Percentiles rank a stretch among this genome's conserved stretches.
phyloP scores from a whole-genome alignment of 2,329 filamentous ascomycete species.

The Whalleya microplaca region DNA sequence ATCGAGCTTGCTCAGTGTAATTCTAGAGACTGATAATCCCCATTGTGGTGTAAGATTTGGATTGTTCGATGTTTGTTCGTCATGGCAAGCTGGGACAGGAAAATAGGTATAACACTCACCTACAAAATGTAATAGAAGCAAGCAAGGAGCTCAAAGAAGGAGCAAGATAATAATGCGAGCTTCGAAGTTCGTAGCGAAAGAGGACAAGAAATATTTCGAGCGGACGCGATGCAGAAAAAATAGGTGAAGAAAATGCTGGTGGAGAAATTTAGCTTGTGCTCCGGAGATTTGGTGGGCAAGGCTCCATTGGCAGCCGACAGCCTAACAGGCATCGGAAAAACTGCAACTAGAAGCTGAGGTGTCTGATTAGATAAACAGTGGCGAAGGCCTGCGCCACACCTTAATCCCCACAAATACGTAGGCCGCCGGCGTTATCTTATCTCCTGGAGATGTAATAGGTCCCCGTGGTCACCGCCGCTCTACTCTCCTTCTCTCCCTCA shows the following conservation, averaged over 20 bases:
- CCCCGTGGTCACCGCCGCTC: conserved; percentile 14
- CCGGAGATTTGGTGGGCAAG: conserved; percentile 1
- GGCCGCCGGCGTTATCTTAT: conserved; percentile 1
- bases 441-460: conserved; percentile 16
- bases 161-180: background rate
- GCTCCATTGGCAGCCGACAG: background rate
- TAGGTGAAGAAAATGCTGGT: conserved; percentile 19
- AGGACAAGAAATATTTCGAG: conserved; percentile 3
- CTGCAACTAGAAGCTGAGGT: background rate
- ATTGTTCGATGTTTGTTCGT: conserved; percentile 59
- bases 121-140: background rate
- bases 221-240: conserved; percentile 1
- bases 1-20: conserved; percentile 56
- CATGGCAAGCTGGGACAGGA: conserved; percentile 39
- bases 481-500: conserved; percentile 7
- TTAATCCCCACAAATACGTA: conserved; percentile 11
- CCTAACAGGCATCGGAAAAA: background rate
- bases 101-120: conserved; percentile 5
- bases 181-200: background rate
- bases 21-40: conserved; percentile 58
- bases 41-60: conserved; percentile 64
- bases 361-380: background rate
- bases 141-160: conserved; percentile 1
- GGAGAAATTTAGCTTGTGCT: conserved; percentile 11
- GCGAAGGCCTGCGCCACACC: conserved; percentile 15